Base-by-base conservation (phyloP, 805 yeast species). In the Ogataea henricii region DNA sequence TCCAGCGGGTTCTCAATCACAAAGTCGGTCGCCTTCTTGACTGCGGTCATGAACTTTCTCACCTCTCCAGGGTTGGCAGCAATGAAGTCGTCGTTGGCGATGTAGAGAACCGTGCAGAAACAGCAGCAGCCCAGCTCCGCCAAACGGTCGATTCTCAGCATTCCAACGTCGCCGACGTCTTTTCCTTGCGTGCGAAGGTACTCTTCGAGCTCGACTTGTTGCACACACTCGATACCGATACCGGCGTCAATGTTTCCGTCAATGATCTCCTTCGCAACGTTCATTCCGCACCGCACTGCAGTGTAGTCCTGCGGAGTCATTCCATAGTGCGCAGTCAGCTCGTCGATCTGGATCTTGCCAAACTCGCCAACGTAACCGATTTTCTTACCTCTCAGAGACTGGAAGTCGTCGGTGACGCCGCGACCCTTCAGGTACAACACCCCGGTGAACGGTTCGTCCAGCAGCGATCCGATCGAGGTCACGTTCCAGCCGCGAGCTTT, bases 291-390 rank as follows among this genome's bases (percentile, higher is more conserved):
- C 63, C 82, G 70, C 46, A 78, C 79, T 8, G 83, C 81, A 38
- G 81, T 76, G 63, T 78, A 78, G 58, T 78, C 83, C 27, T 66
- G 64, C 12, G 82, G 82, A 18, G 72, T 69, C 81, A 78, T 76
- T 22, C 82, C 82, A 56, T 72, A 78, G 62, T 78, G 77, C 54
- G 73, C 70, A 55, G 81, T 76, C 58, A 78, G 67, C 57, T 78
- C 83, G 54, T 78, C 82, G 45, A 78, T 63, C 62, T 78, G 83
- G 55, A 78, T 78, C 64, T 78, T 78, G 40, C 83, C 83, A 58
- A 78, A 78, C 56, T 78, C 83, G 26, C 83, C 83, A 32, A 78
- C 83, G 58, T 78, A 78, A 16, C 83, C 83, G 55, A 78, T 76
- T 39, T 64, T 64, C 62, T 77, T 78, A 21, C 82, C 82, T 56